Base-by-base conservation (phyloP, 1,284 basidiomycete species). In the Tranzscheliella williamsii region DNA sequence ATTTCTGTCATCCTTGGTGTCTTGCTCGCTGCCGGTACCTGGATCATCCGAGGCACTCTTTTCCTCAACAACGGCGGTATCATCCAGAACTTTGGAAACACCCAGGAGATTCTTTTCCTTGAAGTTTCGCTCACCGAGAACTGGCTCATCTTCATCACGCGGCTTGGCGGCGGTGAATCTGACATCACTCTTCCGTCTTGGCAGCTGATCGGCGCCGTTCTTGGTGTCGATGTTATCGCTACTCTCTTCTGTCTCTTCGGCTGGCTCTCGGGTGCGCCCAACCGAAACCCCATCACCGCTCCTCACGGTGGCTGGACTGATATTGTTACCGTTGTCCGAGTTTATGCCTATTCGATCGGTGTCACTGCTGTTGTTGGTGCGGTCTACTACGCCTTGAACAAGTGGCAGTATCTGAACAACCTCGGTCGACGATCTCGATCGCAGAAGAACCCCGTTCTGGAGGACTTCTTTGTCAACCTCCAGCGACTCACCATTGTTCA, bases 51-150 rank as follows among this genome's bases (percentile, higher is more conserved):
- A 34, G 83, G 79, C 18, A 84, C 83, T 1, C 66, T 84, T 46
- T 83, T 82, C 74, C 62, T 82, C 37, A 54, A 60, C 24, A 63
- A 70, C 49, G 82, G 82, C 18, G 83, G 83, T 67, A 79, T 84
- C 57, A 80, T 84, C 46, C 80, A 82, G 72, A 83, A 83, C 73
- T 83, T 79, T 54, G 83, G 82, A 63, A 77, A 73, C 57, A 75
- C 81, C 6, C 82, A 83, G 68, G 82, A 82, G 65, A 80, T 83
- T 40, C 68, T 83, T 41, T 84, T 83, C 79, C 78, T 83, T 44
- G 82, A 84, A 61, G 83, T 84, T n/a, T 81, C 83, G 16, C 74
- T 84, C 42, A 84, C 82, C 15, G 83, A 84, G 71, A 80, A 80
- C 64, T 84, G 83, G 83, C 68, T 83, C 41, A 83, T 83, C 63